Evolutionary conservation across 345 rosid species (phyloP).

Genomic region (Eucalyptus erythrocorys): DNA sequence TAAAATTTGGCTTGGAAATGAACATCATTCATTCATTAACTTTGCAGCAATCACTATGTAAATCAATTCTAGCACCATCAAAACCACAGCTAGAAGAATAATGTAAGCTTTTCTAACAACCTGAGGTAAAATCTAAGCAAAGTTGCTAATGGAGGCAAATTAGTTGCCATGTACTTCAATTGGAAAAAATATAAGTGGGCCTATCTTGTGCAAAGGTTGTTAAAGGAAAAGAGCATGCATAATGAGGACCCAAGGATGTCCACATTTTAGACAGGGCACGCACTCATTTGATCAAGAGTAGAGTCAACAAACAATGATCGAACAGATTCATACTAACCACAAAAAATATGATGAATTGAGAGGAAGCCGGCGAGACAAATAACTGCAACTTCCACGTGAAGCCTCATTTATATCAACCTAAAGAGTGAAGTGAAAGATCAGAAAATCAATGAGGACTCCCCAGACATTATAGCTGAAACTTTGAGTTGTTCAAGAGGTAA

Average conservation of each 20-base stretch:
- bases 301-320: not conserved
- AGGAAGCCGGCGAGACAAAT: constrained; percentile 28
- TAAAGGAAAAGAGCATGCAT: not conserved
- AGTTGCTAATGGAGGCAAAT: not conserved
- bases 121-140: not conserved
- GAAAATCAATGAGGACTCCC: not conserved
- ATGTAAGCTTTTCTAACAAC: not conserved
- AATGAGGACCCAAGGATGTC: not conserved
- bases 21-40: not conserved
- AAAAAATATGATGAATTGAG: constrained; percentile 43
- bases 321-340: constrained; percentile 40
- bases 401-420: constrained; percentile 39
- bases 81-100: not conserved
- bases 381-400: constrained; percentile 25
- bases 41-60: not conserved
- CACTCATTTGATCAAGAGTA: not conserved
- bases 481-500: not conserved
- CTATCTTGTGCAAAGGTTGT: not conserved
- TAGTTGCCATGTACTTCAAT: not conserved
- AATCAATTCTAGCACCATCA: not conserved
- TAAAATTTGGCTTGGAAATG: not conserved
- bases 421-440: constrained; percentile 7
- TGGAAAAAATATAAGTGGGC: not conserved
- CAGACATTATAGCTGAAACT: not conserved
- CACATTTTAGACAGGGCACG: not conserved